Evolutionary conservation across 169 alveolate genomes (phyloP), one percentile per base, ranked within the genome.

Genomic region (Miamiensis avidus): DNA sequence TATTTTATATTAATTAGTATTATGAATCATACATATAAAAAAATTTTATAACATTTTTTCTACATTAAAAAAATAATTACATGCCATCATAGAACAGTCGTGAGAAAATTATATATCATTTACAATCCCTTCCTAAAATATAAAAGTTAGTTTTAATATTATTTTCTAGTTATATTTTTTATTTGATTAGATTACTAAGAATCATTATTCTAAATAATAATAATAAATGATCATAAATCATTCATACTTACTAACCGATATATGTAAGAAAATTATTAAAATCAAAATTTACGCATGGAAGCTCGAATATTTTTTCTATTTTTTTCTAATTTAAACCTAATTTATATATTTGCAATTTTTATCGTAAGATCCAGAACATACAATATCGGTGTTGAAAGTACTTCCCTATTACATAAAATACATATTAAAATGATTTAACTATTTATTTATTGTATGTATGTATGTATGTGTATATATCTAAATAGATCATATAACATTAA

Each of bases 341-440:
- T 76, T 86, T 81, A 75, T 86, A 86, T 1, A 81, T 34, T 64
- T 86, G 79, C 0, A 86, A 34, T 69, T 86, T 31, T 25, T 65
- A 65, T 86, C 83, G 81, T 49, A 16, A 25, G 90, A 86, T n/a
- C 90, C 90, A 26, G 90, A 86, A 75, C 74, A 64, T 15, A 81
- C 27, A 29, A 86, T 29, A 33, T 86, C 90, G 32, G 87, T 86
- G 64, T 86, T 86, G n/a, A 74, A 74, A 28, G 69, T 20, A 49
- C 20, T 49, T 49, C 69, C 69, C 69, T 49, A 11, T 11, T 49
- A 11, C 4, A 49, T 49, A 11, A n/a, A n/a, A n/a, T n/a, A n/a
- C n/a, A n/a, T n/a, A n/a, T n/a, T n/a, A n/a, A n/a, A n/a, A n/a
- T n/a, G n/a, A n/a, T n/a, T n/a, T n/a, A n/a, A n/a, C n/a, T n/a